Evolutionary conservation across 2,329 filamentous ascomycete species (phyloP).

Genomic region (Trichophyton verrucosum): DNA sequence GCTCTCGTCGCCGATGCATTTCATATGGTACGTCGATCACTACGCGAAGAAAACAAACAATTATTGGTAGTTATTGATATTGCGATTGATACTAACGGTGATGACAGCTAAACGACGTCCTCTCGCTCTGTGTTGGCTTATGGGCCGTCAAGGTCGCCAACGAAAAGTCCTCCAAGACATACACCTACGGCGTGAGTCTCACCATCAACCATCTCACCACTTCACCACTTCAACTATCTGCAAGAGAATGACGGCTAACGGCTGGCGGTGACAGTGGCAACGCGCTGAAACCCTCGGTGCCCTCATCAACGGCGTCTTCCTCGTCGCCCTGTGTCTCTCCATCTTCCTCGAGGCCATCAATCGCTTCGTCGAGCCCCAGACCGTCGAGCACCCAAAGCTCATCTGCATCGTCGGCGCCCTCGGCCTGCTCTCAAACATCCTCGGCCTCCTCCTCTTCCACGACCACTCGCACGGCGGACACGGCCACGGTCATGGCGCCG

Average conservation of each 20-base stretch:
- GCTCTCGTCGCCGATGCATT: conserved; percentile 94
- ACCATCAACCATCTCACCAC: too few relatives aligned
- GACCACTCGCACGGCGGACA: conserved; percentile 65
- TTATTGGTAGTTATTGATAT: too few relatives aligned
- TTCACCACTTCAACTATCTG: conserved; percentile 7
- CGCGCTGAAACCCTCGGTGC: conserved; percentile 93
- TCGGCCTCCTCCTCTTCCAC: conserved; percentile 82
- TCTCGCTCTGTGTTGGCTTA: conserved; percentile 79
- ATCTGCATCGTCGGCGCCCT: conserved; percentile 81
- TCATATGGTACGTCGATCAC: conserved; percentile 61
- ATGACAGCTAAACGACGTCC: conserved; percentile 82
- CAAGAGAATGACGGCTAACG: conserved; percentile 15
- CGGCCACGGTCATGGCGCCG: conserved; percentile 31
- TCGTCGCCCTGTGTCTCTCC: conserved; percentile 89
- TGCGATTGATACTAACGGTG: too few relatives aligned
- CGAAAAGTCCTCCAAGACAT: conserved; percentile 70
- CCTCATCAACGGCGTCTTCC: conserved; percentile 92
- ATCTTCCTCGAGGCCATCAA: conserved; percentile 93
- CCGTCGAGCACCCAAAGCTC: conserved; percentile 70
- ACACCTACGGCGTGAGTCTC: conserved; percentile 77
- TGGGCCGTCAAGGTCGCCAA: conserved; percentile 91
- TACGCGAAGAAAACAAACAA: too few relatives aligned
- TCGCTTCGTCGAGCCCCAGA: conserved; percentile 80
- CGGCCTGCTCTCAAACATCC: conserved; percentile 75
- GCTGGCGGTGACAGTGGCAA: conserved; percentile 55